Evolutionary conservation across 2,329 filamentous ascomycete genomes (phyloP).

Genomic region (Diplodia scrobiculata): DNA sequence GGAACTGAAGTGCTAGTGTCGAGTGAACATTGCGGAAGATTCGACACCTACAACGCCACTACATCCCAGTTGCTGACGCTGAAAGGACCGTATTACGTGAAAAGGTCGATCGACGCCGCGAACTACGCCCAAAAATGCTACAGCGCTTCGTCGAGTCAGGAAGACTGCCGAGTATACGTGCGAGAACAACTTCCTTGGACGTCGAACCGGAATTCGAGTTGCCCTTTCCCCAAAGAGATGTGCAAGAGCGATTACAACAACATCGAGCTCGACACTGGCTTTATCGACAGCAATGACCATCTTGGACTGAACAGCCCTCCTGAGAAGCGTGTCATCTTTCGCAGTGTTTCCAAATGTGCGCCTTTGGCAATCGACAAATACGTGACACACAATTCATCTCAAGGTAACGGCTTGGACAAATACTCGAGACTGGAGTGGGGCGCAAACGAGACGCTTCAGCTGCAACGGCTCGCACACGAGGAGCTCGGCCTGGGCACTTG

Average conservation of each 20-base stretch:
- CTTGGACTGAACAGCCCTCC: constrained; percentile 37
- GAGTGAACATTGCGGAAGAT: background rate
- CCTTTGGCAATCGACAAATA: background rate
- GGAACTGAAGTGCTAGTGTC: constrained; percentile 28
- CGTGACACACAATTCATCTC: background rate
- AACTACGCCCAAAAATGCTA: constrained; percentile 25
- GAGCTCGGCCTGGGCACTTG: constrained; percentile 29
- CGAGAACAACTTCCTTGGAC: constrained; percentile 13
- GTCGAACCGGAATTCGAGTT: constrained; percentile 27
- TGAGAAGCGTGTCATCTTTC: constrained; percentile 31
- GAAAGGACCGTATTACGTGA: background rate
- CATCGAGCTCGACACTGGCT: constrained; percentile 36
- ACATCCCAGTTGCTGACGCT: no score
- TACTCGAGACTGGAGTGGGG: constrained; percentile 31
- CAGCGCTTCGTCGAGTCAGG: constrained; percentile 9
- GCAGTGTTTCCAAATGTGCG: background rate
- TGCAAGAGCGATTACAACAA: constrained; percentile 32
- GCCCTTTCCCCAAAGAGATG: constrained; percentile 34
- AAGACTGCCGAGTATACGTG: constrained; percentile 33
- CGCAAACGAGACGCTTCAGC: constrained; percentile 28
- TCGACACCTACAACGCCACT: no score
- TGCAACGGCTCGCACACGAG: constrained; percentile 28
- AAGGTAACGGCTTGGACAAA: background rate
- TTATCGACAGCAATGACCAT: constrained; percentile 32
- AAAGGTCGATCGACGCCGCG: background rate